phyloP scores from a whole-genome alignment of 2,329 filamentous ascomycete species.

The Endocalyx cinctus region DNA sequence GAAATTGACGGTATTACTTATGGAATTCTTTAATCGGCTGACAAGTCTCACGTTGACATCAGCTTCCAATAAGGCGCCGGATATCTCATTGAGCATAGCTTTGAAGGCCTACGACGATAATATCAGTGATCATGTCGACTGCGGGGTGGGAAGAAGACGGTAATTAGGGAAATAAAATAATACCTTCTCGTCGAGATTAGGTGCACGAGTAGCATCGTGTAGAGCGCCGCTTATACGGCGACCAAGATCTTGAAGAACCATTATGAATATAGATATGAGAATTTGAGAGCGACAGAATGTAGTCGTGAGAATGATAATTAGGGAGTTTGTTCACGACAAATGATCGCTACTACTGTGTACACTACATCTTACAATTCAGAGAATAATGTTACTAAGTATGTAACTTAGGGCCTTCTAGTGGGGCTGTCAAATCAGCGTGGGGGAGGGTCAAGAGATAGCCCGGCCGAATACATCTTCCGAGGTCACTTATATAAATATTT shows the following conservation, averaged over 20 bases:
- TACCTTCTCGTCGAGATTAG: constrained; percentile 94
- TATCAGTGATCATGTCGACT: constrained; percentile 35
- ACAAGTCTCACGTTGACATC: constrained; percentile 97
- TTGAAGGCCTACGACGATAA: constrained; percentile 74
- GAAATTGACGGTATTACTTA: constrained; percentile 88
- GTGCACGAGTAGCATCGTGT: constrained; percentile 84
- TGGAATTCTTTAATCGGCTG: constrained; percentile 84
- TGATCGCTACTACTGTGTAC: too few species aligned
- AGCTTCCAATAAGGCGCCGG: constrained; percentile 88
- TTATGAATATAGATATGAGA: constrained; percentile 37
- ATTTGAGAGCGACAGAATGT: too few species aligned
- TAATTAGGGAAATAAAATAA: constrained; percentile 15
- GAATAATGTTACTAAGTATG: too few species aligned
- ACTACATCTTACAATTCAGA: too few species aligned
- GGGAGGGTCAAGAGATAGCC: too few species aligned
- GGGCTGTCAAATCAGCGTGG: too few species aligned
- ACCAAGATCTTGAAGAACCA: constrained; percentile 98
- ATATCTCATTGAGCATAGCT: constrained; percentile 97
- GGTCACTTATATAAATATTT: too few species aligned
- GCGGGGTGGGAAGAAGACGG: constrained; percentile 6
- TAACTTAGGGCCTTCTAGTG: too few species aligned
- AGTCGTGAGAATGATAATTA: too few species aligned
- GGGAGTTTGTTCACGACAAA: too few species aligned
- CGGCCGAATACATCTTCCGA: too few species aligned
- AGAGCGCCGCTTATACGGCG: constrained; percentile 98